Evolutionary conservation across 306 rosid genomes (phyloP).

Genomic region (Medicago truncatula): MtrunA17r5.0-ANR NC_053042.1:41006501-41007000

Average conservation of each 20-base stretch:
- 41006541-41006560: conserved; percentile 19
- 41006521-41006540: conserved; percentile 43
- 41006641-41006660: conserved; percentile 33
- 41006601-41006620: conserved; percentile 28
- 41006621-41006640: not conserved
- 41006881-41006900: conserved; percentile 59
- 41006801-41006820: conserved; percentile 44
- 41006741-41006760: conserved; percentile 49
- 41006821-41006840: conserved; percentile 68
- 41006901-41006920: conserved; percentile 58
- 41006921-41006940: not conserved
- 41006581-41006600: not conserved
- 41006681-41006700: conserved; percentile 59
- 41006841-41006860: conserved; percentile 41
- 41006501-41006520: conserved; percentile 70
- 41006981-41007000: not conserved
- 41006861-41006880: conserved; percentile 58
- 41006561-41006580: conserved; percentile 42
- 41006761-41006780: conserved; percentile 67
- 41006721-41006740: conserved; percentile 39
- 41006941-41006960: not conserved
- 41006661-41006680: conserved; percentile 60
- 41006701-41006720: conserved; percentile 56
- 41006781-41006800: conserved; percentile 48
- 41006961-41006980: not conserved